Percentiles rank a stretch among this genome's conserved stretches.
Evolutionary conservation across 140 eudicot species (phyloP).

Genomic region (Anethum foeniculum): DNA sequence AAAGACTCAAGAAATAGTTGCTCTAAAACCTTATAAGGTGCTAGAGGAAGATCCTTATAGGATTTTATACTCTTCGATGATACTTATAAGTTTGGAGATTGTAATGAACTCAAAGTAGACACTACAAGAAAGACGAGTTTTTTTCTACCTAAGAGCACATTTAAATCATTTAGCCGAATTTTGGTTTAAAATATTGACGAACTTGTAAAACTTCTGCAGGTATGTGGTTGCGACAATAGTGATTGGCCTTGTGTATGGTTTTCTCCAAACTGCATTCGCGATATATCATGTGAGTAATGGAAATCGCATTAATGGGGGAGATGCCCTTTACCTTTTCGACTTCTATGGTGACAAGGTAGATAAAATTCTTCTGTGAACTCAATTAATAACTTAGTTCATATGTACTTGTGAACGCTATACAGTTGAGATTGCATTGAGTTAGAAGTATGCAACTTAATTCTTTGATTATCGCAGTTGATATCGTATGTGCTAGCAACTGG

Average conservation of each 20-base stretch:
- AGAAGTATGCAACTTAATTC: background rate
- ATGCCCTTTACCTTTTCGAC: conserved; percentile 13
- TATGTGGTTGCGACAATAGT: conserved; percentile 25
- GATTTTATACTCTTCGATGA: no score
- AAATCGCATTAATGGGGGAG: conserved; percentile 24
- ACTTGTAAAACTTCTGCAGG: conserved; percentile 9
- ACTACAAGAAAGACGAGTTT: no score
- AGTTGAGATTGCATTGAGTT: background rate
- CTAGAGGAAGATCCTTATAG: no score
- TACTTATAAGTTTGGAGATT: no score
- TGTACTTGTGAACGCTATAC: background rate
- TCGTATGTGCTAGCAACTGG: conserved; percentile 22
- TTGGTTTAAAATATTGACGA: background rate
- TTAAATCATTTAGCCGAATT: background rate
- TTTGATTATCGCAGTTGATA: conserved; percentile 13
- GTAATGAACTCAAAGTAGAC: no score
- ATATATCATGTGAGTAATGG: conserved; percentile 17
- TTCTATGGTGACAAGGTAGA: conserved; percentile 32
- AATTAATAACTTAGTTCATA: background rate
- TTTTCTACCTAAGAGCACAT: no score
- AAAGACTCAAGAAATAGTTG: no score
- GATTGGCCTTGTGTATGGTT: conserved; percentile 22
- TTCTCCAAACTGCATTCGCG: conserved; percentile 20
- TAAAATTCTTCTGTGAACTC: background rate
- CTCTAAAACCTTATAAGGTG: no score